Conservation (phyloP, 495 filamentous ascomycete genomes). For the Pyrenula aspistea region DNA sequence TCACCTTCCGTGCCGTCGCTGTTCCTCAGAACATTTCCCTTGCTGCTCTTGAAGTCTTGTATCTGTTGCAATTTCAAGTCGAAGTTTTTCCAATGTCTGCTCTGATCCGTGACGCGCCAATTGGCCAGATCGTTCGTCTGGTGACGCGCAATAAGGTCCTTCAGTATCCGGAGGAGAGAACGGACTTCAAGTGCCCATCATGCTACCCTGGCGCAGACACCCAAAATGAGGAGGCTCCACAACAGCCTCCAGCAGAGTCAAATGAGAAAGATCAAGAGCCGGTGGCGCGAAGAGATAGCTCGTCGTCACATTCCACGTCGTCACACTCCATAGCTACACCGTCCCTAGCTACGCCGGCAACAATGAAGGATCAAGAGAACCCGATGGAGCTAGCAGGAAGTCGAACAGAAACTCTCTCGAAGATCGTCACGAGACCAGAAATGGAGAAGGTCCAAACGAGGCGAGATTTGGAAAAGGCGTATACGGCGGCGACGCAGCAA, state of each 20-base stretch:
- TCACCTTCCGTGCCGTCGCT: neutral
- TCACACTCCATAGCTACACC: too few relatives aligned
- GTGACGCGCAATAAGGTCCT: constrained; percentile 34
- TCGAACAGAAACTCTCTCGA: neutral
- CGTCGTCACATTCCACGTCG: too few relatives aligned
- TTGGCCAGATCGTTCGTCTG: constrained; percentile 41
- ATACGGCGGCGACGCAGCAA: neutral
- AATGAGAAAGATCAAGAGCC: neutral
- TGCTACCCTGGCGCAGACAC: neutral
- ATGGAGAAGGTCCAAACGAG: neutral
- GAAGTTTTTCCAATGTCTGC: neutral
- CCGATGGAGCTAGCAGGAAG: neutral
- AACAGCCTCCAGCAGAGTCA: neutral
- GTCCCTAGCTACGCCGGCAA: neutral
- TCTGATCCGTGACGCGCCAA: constrained; percentile 33
- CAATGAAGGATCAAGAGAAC: neutral
- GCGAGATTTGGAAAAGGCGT: neutral
- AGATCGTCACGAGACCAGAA: neutral
- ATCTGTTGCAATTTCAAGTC: neutral
- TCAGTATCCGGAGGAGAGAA: constrained; percentile 41
- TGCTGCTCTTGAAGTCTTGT: neutral
- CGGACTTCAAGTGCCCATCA: constrained; percentile 36
- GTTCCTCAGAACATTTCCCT: neutral
- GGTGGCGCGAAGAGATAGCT: neutral
- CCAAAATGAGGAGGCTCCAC: neutral